Evolutionary conservation across 495 filamentous ascomycete species (phyloP).

Genomic region (Aspergillus avenaceus): DNA sequence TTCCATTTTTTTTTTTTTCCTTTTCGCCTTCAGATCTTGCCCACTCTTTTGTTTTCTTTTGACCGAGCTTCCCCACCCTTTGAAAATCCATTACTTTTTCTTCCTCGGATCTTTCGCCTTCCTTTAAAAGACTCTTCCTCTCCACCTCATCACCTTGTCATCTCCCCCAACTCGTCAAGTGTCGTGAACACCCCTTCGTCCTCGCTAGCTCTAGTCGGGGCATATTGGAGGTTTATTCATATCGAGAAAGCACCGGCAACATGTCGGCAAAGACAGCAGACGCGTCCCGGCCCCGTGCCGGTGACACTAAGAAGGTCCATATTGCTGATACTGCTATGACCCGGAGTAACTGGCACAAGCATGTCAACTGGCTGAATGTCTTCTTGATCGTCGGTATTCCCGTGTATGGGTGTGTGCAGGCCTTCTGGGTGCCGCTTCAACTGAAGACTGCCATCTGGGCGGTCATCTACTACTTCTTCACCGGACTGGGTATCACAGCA

Average conservation of each 20-base stretch:
- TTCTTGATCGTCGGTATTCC: slow-evolving; percentile 84
- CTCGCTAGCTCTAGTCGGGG: not conserved
- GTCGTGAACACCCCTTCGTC: not conserved
- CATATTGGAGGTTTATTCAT: not conserved
- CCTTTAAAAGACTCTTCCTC: not conserved
- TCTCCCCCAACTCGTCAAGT: not conserved
- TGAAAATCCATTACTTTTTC: slow-evolving; percentile 4
- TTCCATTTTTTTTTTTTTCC: slow-evolving; percentile 13
- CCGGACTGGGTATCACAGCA: slow-evolving; percentile 84
- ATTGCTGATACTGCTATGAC: slow-evolving; percentile 68
- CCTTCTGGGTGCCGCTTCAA: slow-evolving; percentile 78
- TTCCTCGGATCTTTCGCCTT: not conserved
- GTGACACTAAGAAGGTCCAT: slow-evolving; percentile 51
- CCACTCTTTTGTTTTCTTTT: slow-evolving; percentile 9
- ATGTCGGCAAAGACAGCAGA: slow-evolving; percentile 12
- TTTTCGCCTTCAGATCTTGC: slow-evolving; percentile 3
- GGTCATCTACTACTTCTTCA: slow-evolving; percentile 86
- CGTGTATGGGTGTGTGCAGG: slow-evolving; percentile 65
- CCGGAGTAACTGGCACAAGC: slow-evolving; percentile 87
- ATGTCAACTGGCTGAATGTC: slow-evolving; percentile 94
- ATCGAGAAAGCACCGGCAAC: not conserved
- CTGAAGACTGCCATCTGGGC: slow-evolving; percentile 76
- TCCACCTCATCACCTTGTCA: not conserved
- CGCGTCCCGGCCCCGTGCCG: slow-evolving; percentile 19
- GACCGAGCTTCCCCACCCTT: slow-evolving; percentile 1